Evolutionary conservation across 2,329 filamentous ascomycete species (phyloP).

Genomic region (Fusarium nisikadoi): DNA sequence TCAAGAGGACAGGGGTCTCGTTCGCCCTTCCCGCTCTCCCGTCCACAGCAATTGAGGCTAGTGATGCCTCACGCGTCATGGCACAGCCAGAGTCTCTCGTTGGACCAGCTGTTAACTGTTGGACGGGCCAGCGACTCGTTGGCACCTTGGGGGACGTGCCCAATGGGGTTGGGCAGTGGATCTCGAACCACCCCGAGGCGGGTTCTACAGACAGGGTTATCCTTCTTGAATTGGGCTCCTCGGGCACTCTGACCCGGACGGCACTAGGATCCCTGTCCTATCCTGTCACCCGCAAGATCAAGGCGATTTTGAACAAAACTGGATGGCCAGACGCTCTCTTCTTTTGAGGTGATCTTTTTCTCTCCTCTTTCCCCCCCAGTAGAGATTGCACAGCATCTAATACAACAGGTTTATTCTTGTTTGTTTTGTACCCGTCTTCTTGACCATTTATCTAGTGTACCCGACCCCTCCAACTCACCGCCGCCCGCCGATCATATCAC

Average conservation of each 20-base stretch:
- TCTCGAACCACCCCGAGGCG: slow-evolving; percentile 36
- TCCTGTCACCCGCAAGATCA: slow-evolving; percentile 11
- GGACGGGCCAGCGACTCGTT: background rate
- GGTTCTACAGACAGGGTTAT: slow-evolving; percentile 35
- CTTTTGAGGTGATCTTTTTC: slow-evolving; percentile 16
- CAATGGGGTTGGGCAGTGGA: slow-evolving; percentile 42
- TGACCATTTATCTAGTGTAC: slow-evolving; percentile 32
- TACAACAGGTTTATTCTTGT: slow-evolving; percentile 5
- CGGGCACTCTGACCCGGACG: slow-evolving; percentile 32
- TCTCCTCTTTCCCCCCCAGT: slow-evolving; percentile 8
- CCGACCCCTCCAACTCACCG: slow-evolving; percentile 22
- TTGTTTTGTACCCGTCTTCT: slow-evolving; percentile 5
- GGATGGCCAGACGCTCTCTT: slow-evolving; percentile 7
- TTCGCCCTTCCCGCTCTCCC: slow-evolving; percentile 28
- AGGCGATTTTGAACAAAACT: slow-evolving; percentile 27
- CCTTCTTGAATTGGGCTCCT: slow-evolving; percentile 40
- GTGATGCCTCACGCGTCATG: slow-evolving; percentile 32
- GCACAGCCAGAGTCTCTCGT: background rate
- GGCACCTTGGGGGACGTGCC: slow-evolving; percentile 27
- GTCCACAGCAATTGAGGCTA: background rate
- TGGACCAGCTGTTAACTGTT: slow-evolving; percentile 31
- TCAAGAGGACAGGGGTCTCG: slow-evolving; percentile 1
- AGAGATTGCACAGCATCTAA: slow-evolving; percentile 20
- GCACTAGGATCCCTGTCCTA: slow-evolving; percentile 12
- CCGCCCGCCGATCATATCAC: slow-evolving; percentile 27